Percentiles rank a stretch among this genome's conserved stretches.
Evolutionary conservation across 768 basidiomycete species (phyloP).

Genomic region (Kwoniella dejecticola): DNA sequence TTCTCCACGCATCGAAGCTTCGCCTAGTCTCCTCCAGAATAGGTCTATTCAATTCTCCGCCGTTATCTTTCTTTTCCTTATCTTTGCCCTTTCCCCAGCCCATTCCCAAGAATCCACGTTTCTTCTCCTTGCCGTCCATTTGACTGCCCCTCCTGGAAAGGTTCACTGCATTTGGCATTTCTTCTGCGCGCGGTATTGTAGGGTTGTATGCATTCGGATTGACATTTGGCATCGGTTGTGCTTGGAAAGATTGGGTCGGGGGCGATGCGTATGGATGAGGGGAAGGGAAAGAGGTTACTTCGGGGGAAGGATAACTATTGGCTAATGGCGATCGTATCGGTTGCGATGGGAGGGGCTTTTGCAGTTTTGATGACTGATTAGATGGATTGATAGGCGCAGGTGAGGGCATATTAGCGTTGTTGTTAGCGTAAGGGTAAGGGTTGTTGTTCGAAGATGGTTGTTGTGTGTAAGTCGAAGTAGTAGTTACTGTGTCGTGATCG

Average conservation of each 20-base stretch:
- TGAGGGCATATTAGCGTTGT: constrained; percentile 3
- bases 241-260: neutral
- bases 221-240: neutral
- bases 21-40: constrained; percentile 17
- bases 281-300: constrained; percentile 26
- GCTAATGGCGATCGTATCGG: constrained; percentile 33
- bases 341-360: constrained; percentile 19
- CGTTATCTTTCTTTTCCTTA: constrained; percentile 13
- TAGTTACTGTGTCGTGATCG: constrained; percentile 13
- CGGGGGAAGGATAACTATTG: constrained; percentile 26
- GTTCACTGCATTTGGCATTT: constrained; percentile 10
- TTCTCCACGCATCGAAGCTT: constrained; percentile 22
- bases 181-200: constrained; percentile 2
- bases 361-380: constrained; percentile 15
- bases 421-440: constrained; percentile 10
- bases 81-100: constrained; percentile 32
- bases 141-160: constrained; percentile 19
- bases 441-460: constrained; percentile 9
- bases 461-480: constrained; percentile 8
- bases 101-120: constrained; percentile 42
- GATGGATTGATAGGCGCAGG: neutral
- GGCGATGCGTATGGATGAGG: constrained; percentile 26
- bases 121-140: constrained; percentile 41
- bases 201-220: neutral
- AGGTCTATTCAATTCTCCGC: neutral